A percentile compares a stretch with the other conserved stretches of the same genome.
These are phyloP conservation scores for Lablab purpureus DNA, from an alignment of 306 rosid genomes.

Conservation along the genomic window DNA sequence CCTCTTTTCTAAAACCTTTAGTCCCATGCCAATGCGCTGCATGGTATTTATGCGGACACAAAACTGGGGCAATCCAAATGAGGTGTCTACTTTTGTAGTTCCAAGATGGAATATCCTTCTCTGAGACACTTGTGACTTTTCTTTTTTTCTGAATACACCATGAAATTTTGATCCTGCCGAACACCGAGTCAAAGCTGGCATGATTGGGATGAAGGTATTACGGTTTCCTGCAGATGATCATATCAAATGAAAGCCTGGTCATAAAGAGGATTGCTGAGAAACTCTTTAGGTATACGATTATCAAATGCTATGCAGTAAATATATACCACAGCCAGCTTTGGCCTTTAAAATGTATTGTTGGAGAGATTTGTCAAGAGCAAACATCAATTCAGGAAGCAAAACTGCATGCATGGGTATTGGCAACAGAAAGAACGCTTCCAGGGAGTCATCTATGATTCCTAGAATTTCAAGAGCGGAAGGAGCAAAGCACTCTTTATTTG, in stretches of 20 bases:
- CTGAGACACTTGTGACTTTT: slow-evolving; percentile 57
- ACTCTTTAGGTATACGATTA: slow-evolving; percentile 5
- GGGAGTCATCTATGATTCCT: slow-evolving; percentile 70
- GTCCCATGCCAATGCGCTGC: slow-evolving; percentile 68
- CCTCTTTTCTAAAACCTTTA: slow-evolving; percentile 67
- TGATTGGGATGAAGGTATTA: slow-evolving; percentile 62
- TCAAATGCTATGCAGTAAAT: slow-evolving; percentile 31
- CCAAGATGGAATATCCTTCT: slow-evolving; percentile 63
- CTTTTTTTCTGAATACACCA: slow-evolving; percentile 76
- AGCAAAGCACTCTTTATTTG: slow-evolving; percentile 71
- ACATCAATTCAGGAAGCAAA: slow-evolving; percentile 71
- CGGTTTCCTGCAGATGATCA: slow-evolving; percentile 61
- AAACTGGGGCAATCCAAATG: slow-evolving; percentile 69
- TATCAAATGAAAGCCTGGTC: slow-evolving; percentile 38
- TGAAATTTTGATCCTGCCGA: slow-evolving; percentile 68
- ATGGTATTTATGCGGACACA: slow-evolving; percentile 80
- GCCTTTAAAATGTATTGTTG: slow-evolving; percentile 70
- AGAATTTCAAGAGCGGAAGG: slow-evolving; percentile 80
- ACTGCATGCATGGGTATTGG: slow-evolving; percentile 69
- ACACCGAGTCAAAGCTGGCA: slow-evolving; percentile 88
- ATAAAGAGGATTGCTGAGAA: background rate
- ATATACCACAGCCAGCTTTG: slow-evolving; percentile 78
- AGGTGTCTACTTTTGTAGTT: slow-evolving; percentile 53
- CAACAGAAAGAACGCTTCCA: slow-evolving; percentile 76
- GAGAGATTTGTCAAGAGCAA: slow-evolving; percentile 77